These are phyloP conservation scores for Fomitopsis schrenkii DNA, from an alignment of 1,284 basidiomycete species.

Conservation along the genomic window DNA sequence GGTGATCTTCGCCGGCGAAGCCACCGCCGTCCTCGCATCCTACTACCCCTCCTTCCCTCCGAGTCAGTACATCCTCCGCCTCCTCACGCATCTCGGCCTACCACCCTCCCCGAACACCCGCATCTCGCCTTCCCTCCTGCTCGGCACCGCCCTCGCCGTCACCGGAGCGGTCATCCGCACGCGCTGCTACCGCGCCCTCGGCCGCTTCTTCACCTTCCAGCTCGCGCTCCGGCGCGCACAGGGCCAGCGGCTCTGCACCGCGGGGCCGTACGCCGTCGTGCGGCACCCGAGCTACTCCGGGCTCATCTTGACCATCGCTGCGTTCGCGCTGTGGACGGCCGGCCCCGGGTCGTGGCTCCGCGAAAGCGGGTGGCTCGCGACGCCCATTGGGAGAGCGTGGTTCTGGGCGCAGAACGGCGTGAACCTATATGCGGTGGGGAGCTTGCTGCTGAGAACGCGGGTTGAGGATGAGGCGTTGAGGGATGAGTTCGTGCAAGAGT, in stretches of 20 bases:
- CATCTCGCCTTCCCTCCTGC: slow-evolving; percentile 27
- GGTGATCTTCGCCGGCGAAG: slow-evolving; percentile 2
- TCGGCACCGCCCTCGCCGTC: neutral
- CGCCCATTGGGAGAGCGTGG: neutral
- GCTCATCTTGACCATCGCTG: neutral
- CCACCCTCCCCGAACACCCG: slow-evolving; percentile 12
- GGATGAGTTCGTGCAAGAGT: neutral
- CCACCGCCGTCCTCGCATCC: slow-evolving; percentile 52
- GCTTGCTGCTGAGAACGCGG: neutral
- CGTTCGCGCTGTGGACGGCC: neutral
- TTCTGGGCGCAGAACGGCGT: neutral
- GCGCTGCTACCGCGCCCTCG: neutral
- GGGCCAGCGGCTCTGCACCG: slow-evolving; percentile 3
- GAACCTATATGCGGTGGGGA: neutral
- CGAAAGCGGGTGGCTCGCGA: neutral
- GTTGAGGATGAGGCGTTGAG: neutral
- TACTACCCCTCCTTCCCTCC: slow-evolving; percentile 44
- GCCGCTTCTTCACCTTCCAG: slow-evolving; percentile 2
- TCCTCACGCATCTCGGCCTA: neutral
- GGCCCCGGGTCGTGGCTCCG: neutral
- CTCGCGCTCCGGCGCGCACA: neutral
- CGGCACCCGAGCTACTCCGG: slow-evolving; percentile 7
- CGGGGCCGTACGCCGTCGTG: slow-evolving; percentile 5
- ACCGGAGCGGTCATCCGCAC: neutral
- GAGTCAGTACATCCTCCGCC: slow-evolving; percentile 16